A percentile compares a stretch with the other conserved stretches of the same genome.
Conservation (phyloP, 2,329 filamentous ascomycete species). For the Alternaria ventricosa region DNA sequence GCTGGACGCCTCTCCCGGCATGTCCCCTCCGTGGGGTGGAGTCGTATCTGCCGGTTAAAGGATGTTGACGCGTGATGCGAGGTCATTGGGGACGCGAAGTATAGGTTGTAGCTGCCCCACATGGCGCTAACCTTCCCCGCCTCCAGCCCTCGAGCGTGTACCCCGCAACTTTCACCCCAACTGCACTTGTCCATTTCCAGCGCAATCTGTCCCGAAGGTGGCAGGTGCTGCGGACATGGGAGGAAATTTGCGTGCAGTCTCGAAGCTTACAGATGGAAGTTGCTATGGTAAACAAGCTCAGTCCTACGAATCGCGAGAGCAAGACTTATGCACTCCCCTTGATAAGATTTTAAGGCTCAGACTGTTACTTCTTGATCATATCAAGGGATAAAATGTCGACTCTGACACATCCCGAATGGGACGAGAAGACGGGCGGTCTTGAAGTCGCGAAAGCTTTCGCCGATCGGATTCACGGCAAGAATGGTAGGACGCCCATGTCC, state of each 20-base stretch:
- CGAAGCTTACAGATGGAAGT: not conserved
- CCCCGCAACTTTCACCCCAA: constrained; percentile 24
- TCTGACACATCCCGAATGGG: constrained; percentile 47
- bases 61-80: constrained; percentile 15
- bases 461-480: constrained; percentile 35
- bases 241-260: not conserved
- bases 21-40: constrained; percentile 2
- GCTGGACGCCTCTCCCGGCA: constrained; percentile 4
- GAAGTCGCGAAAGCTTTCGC: constrained; percentile 42
- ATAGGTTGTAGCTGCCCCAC: constrained; percentile 26
- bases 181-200: constrained; percentile 7
- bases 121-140: constrained; percentile 25
- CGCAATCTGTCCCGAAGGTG: not conserved
- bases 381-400: not conserved
- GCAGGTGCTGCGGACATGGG: not conserved
- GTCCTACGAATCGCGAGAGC: not conserved
- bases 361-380: not conserved
- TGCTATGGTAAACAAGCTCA: not conserved
- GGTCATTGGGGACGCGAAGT: constrained; percentile 3
- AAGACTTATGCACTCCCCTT: not conserved
- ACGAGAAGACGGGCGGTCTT: constrained; percentile 37
- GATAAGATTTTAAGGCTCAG: not conserved
- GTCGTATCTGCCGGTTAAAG: constrained; percentile 23
- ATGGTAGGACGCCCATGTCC: constrained; percentile 14
- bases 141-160: constrained; percentile 8